Evolutionary conservation across 2,329 filamentous ascomycete genomes (phyloP).

Genomic region (Sporothrix pallida): DNA sequence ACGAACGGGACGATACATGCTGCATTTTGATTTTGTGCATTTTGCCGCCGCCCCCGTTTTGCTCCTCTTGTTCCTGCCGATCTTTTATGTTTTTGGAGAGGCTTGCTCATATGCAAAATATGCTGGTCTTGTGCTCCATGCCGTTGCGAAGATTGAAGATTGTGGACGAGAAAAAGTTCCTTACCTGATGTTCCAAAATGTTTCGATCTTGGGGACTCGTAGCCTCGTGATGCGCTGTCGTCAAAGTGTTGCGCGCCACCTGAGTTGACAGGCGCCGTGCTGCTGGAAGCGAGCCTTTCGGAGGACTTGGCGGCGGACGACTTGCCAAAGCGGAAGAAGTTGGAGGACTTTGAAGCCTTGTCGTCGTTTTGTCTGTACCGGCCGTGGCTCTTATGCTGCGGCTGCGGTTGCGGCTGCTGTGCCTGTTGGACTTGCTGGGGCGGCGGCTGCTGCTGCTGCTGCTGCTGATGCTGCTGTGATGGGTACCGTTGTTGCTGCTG

Average conservation of each 20-base stretch:
- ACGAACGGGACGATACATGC: background rate
- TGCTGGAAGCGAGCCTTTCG: conserved; percentile 42
- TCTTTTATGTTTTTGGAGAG: conserved; percentile 10
- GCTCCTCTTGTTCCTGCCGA: conserved; percentile 24
- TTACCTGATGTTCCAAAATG: conserved; percentile 45
- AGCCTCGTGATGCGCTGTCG: conserved; percentile 49
- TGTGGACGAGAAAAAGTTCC: background rate
- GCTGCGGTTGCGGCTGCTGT: conserved; percentile 3
- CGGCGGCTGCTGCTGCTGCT: conserved; percentile 40
- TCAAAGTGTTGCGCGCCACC: conserved; percentile 43
- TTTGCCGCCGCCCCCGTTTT: conserved; percentile 6
- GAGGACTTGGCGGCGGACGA: conserved; percentile 48
- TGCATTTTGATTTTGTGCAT: background rate
- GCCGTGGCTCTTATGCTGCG: conserved; percentile 38
- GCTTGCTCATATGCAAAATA: background rate
- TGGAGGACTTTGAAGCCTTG: conserved; percentile 52
- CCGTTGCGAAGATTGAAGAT: too few relatives aligned
- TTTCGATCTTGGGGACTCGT: conserved; percentile 43
- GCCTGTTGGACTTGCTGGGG: conserved; percentile 40
- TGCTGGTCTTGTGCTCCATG: background rate
- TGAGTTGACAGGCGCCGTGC: conserved; percentile 33
- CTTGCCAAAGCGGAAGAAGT: conserved; percentile 60
- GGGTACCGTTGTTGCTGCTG: conserved; percentile 38
- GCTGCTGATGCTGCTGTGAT: conserved; percentile 39
- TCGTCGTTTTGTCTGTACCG: conserved; percentile 46